Base-by-base conservation (phyloP, 2,329 filamentous ascomycete genomes). In the Phaeophleospora eucalypticola region DNA sequence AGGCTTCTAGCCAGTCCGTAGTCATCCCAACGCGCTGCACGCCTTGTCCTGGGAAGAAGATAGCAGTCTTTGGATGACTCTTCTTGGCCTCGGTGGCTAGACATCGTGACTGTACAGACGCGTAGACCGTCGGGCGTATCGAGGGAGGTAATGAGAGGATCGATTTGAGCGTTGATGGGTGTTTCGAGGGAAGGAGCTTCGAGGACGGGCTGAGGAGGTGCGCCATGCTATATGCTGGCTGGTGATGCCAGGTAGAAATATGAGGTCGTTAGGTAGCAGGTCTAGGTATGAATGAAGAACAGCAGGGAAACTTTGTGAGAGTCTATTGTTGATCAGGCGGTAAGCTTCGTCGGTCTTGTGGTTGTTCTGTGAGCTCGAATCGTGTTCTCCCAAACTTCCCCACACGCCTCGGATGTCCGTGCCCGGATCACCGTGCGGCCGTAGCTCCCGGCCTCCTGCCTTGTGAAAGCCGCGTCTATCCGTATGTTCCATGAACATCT, bases 1-100 rank as follows among this genome's bases (percentile, higher is more conserved):
- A 97, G 48, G 85, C 83, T 61, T 89, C 81, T 57, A 94, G 76
- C 89, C 91, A 96, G 36, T 88, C 84, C n/a, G 58, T 57, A 0
- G 58, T 63, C 65, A 68, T 68, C 44, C 65, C 65, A 10, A 66
- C 62, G 32, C 65, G 58, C 43, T 67, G 64, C 12, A 66, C 62
- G 43, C 65, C 65, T 58, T 66, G 64, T 16, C 66, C 66, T 2
- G 66, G 65, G 49, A 68, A 68, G 63, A 68, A 68, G 43, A 68
- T 57, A 43, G 65, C 65, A 8, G 66, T 68, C 35, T 58, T 58
- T 1, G 63, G 63, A 36, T 57, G 63, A 9, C 47, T 45, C 56
- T 58, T 9, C 29, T 35, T 10, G 48, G 33, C 10, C 38, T 58
- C 38, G 3, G 45, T 47, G 2, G 39, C 33, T 12, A 47, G 38